Conservation (phyloP, 148 eudicot species). For the Silene uniflora region DNA sequence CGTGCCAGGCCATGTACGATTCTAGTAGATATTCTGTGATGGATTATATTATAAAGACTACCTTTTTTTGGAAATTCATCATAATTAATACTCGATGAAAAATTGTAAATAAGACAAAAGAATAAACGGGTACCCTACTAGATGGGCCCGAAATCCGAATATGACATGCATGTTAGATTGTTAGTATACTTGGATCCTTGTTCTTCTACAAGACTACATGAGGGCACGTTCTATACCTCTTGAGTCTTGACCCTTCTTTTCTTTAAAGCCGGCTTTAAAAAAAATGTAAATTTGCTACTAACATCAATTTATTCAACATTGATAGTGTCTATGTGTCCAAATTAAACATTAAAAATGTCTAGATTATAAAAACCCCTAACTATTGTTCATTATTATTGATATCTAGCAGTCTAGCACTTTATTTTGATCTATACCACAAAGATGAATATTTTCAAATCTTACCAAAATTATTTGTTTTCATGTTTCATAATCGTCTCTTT, state of each 20-base stretch:
- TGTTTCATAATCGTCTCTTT: conserved; percentile 5
- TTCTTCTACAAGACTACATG: background rate
- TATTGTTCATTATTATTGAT: background rate
- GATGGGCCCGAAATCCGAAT: no score
- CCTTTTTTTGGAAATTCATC: no score
- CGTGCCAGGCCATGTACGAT: no score
- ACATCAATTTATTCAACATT: background rate
- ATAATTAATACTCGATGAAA: no score
- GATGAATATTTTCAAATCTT: background rate
- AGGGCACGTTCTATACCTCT: background rate
- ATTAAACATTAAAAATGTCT: background rate
- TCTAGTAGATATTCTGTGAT: no score
- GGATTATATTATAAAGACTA: no score
- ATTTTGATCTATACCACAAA: background rate
- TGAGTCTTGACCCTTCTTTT: background rate
- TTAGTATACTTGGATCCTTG: no score
- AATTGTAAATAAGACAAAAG: no score
- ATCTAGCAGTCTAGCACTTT: background rate
- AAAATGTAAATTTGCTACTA: no score
- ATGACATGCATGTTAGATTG: no score
- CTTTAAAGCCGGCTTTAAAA: background rate
- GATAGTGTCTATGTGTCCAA: background rate
- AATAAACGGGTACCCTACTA: no score
- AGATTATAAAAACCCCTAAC: background rate
- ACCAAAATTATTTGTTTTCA: background rate